Evolutionary conservation across 176 grass and related monocot genomes (phyloP).

Genomic region (Carex littledalei): DNA sequence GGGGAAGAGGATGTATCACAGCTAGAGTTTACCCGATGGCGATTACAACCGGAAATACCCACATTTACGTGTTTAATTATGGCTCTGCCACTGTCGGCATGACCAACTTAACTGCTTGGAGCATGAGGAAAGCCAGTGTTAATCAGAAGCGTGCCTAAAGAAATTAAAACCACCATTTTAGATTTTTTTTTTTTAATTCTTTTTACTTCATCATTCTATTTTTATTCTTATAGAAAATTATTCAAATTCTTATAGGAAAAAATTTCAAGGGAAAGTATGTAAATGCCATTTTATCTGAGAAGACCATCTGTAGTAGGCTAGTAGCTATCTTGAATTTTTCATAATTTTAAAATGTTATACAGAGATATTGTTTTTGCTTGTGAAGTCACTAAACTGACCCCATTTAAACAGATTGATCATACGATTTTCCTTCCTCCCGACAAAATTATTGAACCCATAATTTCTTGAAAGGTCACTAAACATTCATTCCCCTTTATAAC

Average conservation of each 20-base stretch:
- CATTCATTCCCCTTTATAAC: neutral
- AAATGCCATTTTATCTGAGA: too few species aligned
- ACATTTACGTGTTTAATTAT: constrained; percentile 71
- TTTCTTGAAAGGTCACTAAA: neutral
- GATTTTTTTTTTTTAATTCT: neutral
- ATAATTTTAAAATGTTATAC: neutral
- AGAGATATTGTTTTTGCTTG: neutral
- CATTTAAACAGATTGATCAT: too few species aligned
- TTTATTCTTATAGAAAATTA: neutral
- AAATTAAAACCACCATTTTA: neutral
- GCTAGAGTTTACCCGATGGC: constrained; percentile 55
- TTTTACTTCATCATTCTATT: neutral
- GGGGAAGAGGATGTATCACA: constrained; percentile 61
- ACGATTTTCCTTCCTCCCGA: too few species aligned
- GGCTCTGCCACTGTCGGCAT: constrained; percentile 34
- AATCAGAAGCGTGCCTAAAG: constrained; percentile 24
- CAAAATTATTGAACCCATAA: neutral
- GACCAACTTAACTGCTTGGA: constrained; percentile 54
- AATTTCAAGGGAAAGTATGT: neutral
- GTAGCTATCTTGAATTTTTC: too few species aligned
- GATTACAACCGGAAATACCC: constrained; percentile 1
- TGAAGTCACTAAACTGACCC: neutral
- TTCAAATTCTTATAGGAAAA: neutral
- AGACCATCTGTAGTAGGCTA: too few species aligned
- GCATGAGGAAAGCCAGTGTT: constrained; percentile 53